phyloP scores from a whole-genome alignment of 805 yeast species.

The Cyberlindnera maritima region DNA sequence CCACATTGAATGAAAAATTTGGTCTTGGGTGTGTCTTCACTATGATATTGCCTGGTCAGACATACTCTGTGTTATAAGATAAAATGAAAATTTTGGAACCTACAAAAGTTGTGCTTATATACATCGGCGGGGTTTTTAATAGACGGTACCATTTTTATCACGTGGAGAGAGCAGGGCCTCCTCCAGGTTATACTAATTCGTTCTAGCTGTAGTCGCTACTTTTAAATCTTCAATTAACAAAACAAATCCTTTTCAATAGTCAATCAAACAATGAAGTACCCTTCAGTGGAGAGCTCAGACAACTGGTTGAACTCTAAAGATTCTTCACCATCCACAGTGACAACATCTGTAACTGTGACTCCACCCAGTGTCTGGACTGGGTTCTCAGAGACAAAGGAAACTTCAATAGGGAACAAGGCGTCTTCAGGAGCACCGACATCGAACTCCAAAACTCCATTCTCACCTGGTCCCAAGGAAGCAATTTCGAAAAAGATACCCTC shows the following conservation, averaged over 20 bases:
- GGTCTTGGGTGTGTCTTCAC: conserved; percentile 46
- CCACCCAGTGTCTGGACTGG: conserved; percentile 58
- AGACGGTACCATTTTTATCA: no score
- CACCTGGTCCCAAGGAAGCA: conserved; percentile 47
- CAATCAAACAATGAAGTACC: conserved; percentile 47
- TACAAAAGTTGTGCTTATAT: no score
- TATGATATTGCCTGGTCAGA: conserved; percentile 54
- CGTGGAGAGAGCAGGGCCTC: conserved; percentile 1
- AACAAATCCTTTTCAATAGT: not conserved
- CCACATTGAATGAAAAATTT: conserved; percentile 38
- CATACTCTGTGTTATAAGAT: conserved; percentile 28
- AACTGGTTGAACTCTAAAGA: conserved; percentile 70
- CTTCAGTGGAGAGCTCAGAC: conserved; percentile 55
- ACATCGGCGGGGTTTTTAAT: no score
- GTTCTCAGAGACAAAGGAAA: conserved; percentile 52
- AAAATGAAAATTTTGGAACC: no score
- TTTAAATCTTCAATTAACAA: not conserved
- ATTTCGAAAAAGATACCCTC: conserved; percentile 71
- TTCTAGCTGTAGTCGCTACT: not conserved
- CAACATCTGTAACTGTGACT: conserved; percentile 61
- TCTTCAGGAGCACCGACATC: conserved; percentile 78
- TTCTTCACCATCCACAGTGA: conserved; percentile 46
- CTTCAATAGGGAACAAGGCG: conserved; percentile 82
- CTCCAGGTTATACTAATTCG: not conserved
- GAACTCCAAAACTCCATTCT: conserved; percentile 77